Percentiles rank a stretch among this genome's conserved stretches.
These are phyloP conservation scores for Colletotrichum cereale DNA, from an alignment of 2,329 filamentous ascomycete genomes.

Conservation along the genomic window DNA sequence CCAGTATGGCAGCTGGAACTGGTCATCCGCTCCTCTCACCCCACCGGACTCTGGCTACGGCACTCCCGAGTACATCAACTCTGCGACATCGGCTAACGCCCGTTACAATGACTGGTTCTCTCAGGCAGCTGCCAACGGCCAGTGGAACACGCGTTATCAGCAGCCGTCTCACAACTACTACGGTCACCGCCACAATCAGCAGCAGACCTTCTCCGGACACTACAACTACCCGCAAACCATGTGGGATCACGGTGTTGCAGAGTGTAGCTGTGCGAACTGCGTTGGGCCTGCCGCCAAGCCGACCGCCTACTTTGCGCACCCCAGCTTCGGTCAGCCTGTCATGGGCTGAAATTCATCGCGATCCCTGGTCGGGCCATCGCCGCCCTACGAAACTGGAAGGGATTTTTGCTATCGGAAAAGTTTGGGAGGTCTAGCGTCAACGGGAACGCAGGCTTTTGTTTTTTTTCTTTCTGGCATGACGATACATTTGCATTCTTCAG, in stretches of 20 bases:
- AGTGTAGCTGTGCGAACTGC: slow-evolving; percentile 64
- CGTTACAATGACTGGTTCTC: slow-evolving; percentile 70
- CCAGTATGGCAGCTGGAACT: slow-evolving; percentile 53
- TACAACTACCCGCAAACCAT: slow-evolving; percentile 59
- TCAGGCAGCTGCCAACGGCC: slow-evolving; percentile 54
- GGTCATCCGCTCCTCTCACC: slow-evolving; percentile 61
- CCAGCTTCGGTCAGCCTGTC: slow-evolving; percentile 66
- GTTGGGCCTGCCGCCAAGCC: slow-evolving; percentile 58
- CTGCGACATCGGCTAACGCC: slow-evolving; percentile 65
- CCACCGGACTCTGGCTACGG: slow-evolving; percentile 73
- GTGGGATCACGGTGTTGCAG: slow-evolving; percentile 65
- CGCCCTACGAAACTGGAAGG: slow-evolving; percentile 27
- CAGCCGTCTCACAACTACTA: slow-evolving; percentile 54
- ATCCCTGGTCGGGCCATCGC: background rate
- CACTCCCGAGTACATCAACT: slow-evolving; percentile 70
- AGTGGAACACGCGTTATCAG: slow-evolving; percentile 60
- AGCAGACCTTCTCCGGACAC: slow-evolving; percentile 53
- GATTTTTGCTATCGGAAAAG: slow-evolving; percentile 40
- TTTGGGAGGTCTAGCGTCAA: slow-evolving; percentile 38
- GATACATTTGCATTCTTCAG: slow-evolving; percentile 43
- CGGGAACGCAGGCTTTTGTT: slow-evolving; percentile 36
- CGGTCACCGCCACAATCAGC: slow-evolving; percentile 53
- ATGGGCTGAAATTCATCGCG: slow-evolving; percentile 59
- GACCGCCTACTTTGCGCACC: slow-evolving; percentile 60
- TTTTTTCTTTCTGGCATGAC: slow-evolving; percentile 40